phyloP scores from a whole-genome alignment of 345 rosid species.

The Bruguiera gymnorhiza region DNA sequence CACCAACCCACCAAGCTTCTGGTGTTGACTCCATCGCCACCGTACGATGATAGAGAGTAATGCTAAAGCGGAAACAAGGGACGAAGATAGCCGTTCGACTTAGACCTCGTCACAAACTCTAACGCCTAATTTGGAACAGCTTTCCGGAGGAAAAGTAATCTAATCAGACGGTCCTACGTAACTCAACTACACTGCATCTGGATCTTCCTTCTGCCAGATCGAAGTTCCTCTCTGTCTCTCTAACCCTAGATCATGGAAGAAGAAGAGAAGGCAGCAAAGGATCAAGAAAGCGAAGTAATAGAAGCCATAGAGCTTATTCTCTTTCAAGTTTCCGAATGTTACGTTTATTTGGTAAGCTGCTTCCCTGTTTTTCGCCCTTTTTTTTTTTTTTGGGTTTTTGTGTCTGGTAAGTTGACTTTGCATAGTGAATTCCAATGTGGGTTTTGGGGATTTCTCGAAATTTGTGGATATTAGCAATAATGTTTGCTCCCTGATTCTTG shows the following conservation, averaged over 20 bases:
- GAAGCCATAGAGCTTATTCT: conserved; percentile 71
- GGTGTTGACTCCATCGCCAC: conserved; percentile 4
- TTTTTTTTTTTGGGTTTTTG: background rate
- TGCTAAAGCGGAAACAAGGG: background rate
- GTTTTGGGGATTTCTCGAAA: too few relatives aligned
- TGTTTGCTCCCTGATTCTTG: too few relatives aligned
- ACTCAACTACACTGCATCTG: background rate
- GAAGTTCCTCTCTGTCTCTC: background rate
- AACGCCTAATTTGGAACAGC: background rate
- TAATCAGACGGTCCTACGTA: conserved; percentile 7
- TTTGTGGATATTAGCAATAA: too few relatives aligned
- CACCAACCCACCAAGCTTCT: background rate
- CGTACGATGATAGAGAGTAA: background rate
- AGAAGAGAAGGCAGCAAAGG: conserved; percentile 27
- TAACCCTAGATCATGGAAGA: conserved; percentile 23
- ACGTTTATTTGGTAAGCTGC: conserved; percentile 68
- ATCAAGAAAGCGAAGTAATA: conserved; percentile 44
- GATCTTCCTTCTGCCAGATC: background rate
- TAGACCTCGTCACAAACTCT: background rate
- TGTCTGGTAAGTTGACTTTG: background rate
- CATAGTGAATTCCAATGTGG: background rate
- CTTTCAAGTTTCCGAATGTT: conserved; percentile 89
- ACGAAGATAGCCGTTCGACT: background rate
- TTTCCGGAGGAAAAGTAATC: background rate
- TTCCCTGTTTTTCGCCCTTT: background rate